Conservation (phyloP, 148 eudicot genomes). For the Dianthus caryophyllus region DNA sequence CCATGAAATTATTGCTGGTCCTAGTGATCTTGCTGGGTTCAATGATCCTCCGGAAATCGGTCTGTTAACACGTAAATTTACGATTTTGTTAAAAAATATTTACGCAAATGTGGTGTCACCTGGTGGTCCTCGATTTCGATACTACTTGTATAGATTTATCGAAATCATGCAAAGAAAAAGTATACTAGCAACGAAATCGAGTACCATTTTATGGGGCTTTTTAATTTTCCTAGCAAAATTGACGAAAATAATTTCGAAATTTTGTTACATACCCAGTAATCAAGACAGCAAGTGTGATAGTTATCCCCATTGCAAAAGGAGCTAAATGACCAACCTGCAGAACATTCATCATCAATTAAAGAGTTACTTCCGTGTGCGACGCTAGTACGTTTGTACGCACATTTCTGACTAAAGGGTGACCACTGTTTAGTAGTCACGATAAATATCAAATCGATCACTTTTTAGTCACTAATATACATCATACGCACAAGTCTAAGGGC, state of each 20-base stretch:
- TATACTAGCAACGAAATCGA: not conserved
- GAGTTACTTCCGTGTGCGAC: too few relatives aligned
- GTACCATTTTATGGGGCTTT: too few relatives aligned
- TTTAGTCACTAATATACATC: too few relatives aligned
- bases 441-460: too few relatives aligned
- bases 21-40: conserved; percentile 87
- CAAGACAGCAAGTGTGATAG: conserved; percentile 68
- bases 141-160: too few relatives aligned
- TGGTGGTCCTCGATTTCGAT: too few relatives aligned
- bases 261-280: conserved; percentile 52
- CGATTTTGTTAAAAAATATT: not conserved
- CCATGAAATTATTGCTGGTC: conserved; percentile 71
- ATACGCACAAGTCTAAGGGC: too few relatives aligned
- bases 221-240: too few relatives aligned
- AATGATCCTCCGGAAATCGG: conserved; percentile 87
- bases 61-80: conserved; percentile 26
- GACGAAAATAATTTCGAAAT: not conserved
- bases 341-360: not conserved
- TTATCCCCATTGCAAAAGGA: conserved; percentile 61
- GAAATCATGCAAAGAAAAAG: not conserved
- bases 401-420: too few relatives aligned
- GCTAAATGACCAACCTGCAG: conserved; percentile 51
- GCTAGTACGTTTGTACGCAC: too few relatives aligned
- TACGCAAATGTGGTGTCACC: not conserved
- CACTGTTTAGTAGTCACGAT: too few relatives aligned